phyloP scores from a whole-genome alignment of 2,329 filamentous ascomycete genomes.

The Chrysosporium queenslandicum region DNA sequence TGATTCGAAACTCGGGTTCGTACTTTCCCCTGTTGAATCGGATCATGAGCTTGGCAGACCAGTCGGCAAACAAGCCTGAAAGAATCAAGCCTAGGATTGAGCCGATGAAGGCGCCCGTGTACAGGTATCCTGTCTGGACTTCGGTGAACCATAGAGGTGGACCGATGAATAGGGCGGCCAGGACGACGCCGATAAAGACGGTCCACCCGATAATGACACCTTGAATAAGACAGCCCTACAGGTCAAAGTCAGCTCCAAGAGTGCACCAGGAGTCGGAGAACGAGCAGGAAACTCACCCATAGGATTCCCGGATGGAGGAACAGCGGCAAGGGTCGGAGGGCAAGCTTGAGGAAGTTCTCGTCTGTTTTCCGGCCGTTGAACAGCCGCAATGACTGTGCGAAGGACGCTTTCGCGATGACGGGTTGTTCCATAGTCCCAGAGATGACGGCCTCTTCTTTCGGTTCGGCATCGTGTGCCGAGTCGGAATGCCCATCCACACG shows the following conservation, averaged over 20 bases:
- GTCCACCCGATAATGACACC: conserved; percentile 92
- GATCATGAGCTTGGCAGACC: conserved; percentile 59
- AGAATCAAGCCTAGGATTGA: conserved; percentile 66
- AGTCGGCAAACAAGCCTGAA: conserved; percentile 65
- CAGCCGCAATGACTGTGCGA: conserved; percentile 50
- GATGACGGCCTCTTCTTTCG: conserved; percentile 6
- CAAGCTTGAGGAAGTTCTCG: conserved; percentile 57
- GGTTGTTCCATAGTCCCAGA: not conserved
- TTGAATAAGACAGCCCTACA: conserved; percentile 59
- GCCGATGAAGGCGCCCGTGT: conserved; percentile 76
- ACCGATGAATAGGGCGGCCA: conserved; percentile 72
- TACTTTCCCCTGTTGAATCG: conserved; percentile 68
- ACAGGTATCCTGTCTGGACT: conserved; percentile 73
- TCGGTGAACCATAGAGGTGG: conserved; percentile 74
- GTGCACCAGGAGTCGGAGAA: conserved; percentile 17
- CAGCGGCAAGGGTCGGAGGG: conserved; percentile 67
- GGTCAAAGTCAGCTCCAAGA: conserved; percentile 13
- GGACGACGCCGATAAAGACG: conserved; percentile 75
- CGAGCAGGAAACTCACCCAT: conserved; percentile 54
- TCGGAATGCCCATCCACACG: conserved; percentile 8
- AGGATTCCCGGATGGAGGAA: conserved; percentile 76
- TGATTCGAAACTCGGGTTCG: conserved; percentile 80
- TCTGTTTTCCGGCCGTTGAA: conserved; percentile 78
- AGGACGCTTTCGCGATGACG: conserved; percentile 46
- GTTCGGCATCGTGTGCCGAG: conserved; percentile 10